phyloP scores from a whole-genome alignment of 2,329 filamentous ascomycete genomes.

The Aspergillus sp. region DNA sequence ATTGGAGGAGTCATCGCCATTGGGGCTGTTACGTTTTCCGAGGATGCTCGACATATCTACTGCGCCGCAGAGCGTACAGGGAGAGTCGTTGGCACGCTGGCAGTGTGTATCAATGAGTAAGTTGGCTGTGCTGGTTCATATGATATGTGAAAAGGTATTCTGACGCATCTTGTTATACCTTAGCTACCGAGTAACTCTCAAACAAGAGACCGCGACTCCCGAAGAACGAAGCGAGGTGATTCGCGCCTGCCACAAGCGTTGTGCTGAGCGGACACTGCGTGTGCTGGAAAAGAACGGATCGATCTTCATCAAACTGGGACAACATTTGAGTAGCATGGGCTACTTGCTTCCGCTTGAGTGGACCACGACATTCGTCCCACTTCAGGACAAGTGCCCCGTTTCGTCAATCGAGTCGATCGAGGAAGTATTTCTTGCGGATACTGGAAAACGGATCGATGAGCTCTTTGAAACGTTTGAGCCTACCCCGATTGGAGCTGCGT shows the following conservation, averaged over 20 bases:
- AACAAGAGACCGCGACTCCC: conserved; percentile 62
- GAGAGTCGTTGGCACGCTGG: conserved; percentile 72
- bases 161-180: conserved; percentile 3
- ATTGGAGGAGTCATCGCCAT: conserved; percentile 40
- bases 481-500: conserved; percentile 85
- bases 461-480: conserved; percentile 83
- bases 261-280: conserved; percentile 79
- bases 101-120: conserved; percentile 86
- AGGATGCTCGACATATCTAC: conserved; percentile 74
- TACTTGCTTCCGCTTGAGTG: conserved; percentile 89
- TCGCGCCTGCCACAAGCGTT: conserved; percentile 85
- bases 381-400: conserved; percentile 94
- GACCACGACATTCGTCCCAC: conserved; percentile 91
- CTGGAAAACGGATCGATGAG: conserved; percentile 72
- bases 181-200: conserved; percentile 86
- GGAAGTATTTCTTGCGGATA: conserved; percentile 82
- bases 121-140: conserved; percentile 31
- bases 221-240: conserved; percentile 68
- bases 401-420: conserved; percentile 85
- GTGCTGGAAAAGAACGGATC: conserved; percentile 95
- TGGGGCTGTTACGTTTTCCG: conserved; percentile 52
- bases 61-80: conserved; percentile 74
- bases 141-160: neutral
- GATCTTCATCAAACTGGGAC: conserved; percentile 96
- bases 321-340: conserved; percentile 94